These are phyloP conservation scores for Candida ponderosae DNA, from an alignment of 805 yeast genomes.

Conservation along the genomic window DNA sequence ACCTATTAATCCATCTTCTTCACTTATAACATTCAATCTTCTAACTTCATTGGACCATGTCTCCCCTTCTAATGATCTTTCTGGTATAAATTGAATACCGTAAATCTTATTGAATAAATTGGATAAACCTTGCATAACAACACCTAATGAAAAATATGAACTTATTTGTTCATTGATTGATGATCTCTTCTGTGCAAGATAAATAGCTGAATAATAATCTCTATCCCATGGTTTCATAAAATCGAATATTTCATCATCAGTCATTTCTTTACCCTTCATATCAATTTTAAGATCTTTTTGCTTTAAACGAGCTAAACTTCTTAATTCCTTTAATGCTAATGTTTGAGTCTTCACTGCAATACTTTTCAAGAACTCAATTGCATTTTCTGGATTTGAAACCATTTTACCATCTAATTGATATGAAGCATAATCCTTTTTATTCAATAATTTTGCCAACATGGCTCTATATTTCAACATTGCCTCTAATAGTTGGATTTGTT, in stretches of 20 bases:
- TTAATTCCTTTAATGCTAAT: slow-evolving; percentile 54
- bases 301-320: slow-evolving; percentile 33
- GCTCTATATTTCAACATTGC: slow-evolving; percentile 59
- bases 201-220: slow-evolving; percentile 47
- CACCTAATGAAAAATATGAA: slow-evolving; percentile 75
- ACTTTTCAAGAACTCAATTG: slow-evolving; percentile 55
- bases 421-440: slow-evolving; percentile 60
- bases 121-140: slow-evolving; percentile 78
- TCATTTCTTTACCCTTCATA: slow-evolving; percentile 12
- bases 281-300: slow-evolving; percentile 17
- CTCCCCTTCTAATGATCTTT: slow-evolving; percentile 57
- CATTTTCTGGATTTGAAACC: slow-evolving; percentile 79
- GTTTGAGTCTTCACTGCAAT: slow-evolving; percentile 44
- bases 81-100: slow-evolving; percentile 71
- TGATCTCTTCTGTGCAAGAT: slow-evolving; percentile 23
- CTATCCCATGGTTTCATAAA: slow-evolving; percentile 86
- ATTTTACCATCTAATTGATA: slow-evolving; percentile 85
- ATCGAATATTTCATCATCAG: slow-evolving; percentile 33
- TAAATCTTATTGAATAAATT: slow-evolving; percentile 62
- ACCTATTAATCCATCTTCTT: slow-evolving; percentile 59
- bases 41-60: slow-evolving; percentile 87
- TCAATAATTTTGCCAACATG: slow-evolving; percentile 64
- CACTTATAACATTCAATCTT: slow-evolving; percentile 67
- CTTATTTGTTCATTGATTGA: slow-evolving; percentile 42
- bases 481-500: slow-evolving; percentile 55